phyloP scores from a whole-genome alignment of 1,284 basidiomycete species.

The Ustilago xerochloae region DNA sequence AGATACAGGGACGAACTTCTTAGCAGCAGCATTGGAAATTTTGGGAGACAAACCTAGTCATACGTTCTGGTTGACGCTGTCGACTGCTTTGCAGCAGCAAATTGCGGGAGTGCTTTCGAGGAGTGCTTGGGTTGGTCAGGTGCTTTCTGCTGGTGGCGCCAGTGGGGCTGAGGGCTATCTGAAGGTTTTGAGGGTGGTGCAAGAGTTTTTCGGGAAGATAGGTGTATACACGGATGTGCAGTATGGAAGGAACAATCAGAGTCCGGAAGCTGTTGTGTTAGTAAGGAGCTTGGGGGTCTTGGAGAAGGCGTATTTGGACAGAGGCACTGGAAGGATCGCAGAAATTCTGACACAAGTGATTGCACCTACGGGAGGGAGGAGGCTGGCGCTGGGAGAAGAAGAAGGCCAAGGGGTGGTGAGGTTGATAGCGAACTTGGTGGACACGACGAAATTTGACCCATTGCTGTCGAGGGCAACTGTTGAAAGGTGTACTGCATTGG shows the following conservation, averaged over 20 bases:
- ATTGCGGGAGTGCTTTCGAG: conserved; percentile 81
- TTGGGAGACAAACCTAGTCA: conserved; percentile 89
- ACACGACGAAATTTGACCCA: conserved; percentile 91
- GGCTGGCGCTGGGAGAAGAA: conserved; percentile 2
- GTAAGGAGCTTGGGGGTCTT: conserved; percentile 83
- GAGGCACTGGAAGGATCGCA: conserved; percentile 80
- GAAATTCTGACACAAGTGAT: conserved; percentile 75
- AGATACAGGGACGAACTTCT: conserved; percentile 79
- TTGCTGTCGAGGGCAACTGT: conserved; percentile 82
- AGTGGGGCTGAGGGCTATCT: conserved; percentile 73
- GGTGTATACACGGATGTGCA: conserved; percentile 92
- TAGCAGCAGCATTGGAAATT: conserved; percentile 77
- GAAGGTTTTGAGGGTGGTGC: conserved; percentile 84
- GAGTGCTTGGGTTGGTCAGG: too few relatives aligned
- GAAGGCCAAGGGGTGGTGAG: conserved; percentile 12
- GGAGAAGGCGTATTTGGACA: conserved; percentile 84
- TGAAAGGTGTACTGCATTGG: conserved; percentile 74
- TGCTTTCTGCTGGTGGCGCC: not conserved
- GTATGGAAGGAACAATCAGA: conserved; percentile 84
- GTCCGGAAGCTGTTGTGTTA: conserved; percentile 88
- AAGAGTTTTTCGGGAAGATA: conserved; percentile 94
- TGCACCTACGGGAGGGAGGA: too few relatives aligned
- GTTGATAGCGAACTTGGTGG: conserved; percentile 84
- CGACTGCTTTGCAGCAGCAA: conserved; percentile 72
- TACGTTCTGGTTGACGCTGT: conserved; percentile 88